These are phyloP conservation scores for Staphylotrichum tortipilum DNA, from an alignment of 495 filamentous ascomycete genomes.

Conservation along the genomic window DNA sequence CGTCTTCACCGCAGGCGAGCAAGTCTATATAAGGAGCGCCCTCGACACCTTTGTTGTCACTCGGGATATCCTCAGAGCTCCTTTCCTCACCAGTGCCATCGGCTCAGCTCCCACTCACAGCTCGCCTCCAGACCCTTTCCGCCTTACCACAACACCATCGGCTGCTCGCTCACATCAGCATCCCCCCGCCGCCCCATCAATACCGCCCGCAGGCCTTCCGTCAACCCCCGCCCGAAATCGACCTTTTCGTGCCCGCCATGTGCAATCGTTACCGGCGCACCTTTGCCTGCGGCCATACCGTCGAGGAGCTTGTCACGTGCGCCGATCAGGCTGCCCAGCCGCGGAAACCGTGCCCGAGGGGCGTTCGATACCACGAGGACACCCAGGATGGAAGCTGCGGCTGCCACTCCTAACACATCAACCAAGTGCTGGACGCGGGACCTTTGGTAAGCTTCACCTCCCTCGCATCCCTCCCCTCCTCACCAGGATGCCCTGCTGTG, in stretches of 20 bases:
- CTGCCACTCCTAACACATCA: background rate
- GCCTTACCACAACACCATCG: background rate
- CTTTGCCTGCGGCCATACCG: background rate
- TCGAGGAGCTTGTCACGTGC: background rate
- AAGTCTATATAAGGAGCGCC: conserved; percentile 5
- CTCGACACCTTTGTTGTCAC: background rate
- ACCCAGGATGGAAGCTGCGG: background rate
- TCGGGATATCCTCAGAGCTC: background rate
- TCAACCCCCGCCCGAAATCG: too few species aligned
- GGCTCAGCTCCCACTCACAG: too few species aligned
- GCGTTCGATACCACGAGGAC: background rate
- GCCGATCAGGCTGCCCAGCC: background rate
- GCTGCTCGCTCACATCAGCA: too few species aligned
- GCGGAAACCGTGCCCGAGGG: background rate
- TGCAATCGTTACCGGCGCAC: background rate
- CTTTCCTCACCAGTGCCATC: background rate
- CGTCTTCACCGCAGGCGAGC: background rate
- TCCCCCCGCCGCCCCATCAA: background rate
- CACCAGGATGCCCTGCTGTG: too few species aligned
- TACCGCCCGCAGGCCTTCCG: too few species aligned
- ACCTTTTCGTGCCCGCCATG: background rate
- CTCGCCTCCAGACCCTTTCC: too few species aligned
- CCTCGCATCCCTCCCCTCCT: too few species aligned
- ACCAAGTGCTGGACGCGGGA: too few species aligned
- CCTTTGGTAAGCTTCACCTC: background rate